Percentiles rank a stretch among this genome's conserved stretches.
These are phyloP conservation scores for Ceratobasidium theobromae DNA, from an alignment of 1,284 basidiomycete genomes.

Conservation along the genomic window DNA sequence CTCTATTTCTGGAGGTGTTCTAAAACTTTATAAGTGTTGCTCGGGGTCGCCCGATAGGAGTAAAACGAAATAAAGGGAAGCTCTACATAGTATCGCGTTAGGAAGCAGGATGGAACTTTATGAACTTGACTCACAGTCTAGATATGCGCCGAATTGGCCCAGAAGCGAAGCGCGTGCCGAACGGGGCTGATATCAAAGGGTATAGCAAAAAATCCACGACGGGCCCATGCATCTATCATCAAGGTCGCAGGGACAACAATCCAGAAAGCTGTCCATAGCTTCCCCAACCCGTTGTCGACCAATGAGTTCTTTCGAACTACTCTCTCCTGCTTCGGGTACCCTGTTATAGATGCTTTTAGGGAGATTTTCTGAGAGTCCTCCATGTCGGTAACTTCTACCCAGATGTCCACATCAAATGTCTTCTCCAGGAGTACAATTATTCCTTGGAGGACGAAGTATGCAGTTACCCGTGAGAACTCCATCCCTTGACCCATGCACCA, in stretches of 20 bases:
- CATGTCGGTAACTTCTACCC: constrained; percentile 12
- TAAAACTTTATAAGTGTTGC: too few species aligned
- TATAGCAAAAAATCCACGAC: constrained; percentile 9
- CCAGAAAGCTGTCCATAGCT: constrained; percentile 16
- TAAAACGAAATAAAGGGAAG: too few species aligned
- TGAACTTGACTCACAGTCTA: too few species aligned
- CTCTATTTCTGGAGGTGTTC: too few species aligned
- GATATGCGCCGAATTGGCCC: too few species aligned
- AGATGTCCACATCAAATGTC: constrained; percentile 26
- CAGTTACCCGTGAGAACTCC: constrained; percentile 49
- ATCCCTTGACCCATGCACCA: constrained; percentile 61
- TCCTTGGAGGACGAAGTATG: constrained; percentile 61
- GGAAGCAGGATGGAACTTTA: too few species aligned
- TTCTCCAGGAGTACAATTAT: constrained; percentile 54
- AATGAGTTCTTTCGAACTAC: background rate
- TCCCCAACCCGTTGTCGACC: constrained; percentile 2
- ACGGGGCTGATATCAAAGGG: too few species aligned
- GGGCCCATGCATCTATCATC: constrained; percentile 16
- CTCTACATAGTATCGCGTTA: too few species aligned
- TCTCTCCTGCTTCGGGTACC: constrained; percentile 8
- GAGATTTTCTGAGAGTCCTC: constrained; percentile 2
- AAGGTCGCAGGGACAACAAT: constrained; percentile 18
- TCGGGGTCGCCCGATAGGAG: too few species aligned
- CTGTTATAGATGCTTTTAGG: constrained; percentile 6
- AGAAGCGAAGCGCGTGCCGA: too few species aligned